Conservation (phyloP, 306 rosid species). For the Adenanthera pavonina region DNA sequence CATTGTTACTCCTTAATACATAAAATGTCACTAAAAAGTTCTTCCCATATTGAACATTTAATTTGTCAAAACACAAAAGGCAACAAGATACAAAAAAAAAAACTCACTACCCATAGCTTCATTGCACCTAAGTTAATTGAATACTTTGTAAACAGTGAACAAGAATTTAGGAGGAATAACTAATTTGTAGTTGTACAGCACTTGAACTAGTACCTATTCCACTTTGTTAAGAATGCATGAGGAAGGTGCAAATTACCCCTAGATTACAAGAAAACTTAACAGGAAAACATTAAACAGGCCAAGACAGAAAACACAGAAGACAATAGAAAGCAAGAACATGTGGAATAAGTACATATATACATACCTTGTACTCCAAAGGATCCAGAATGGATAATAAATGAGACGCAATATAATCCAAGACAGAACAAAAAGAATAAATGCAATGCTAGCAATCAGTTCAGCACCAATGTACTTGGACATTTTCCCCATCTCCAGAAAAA, state of each 20-base stretch:
- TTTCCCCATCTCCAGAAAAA: slow-evolving; percentile 95
- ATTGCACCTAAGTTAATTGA: neutral
- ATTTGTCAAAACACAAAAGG: neutral
- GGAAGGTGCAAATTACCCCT: slow-evolving; percentile 9
- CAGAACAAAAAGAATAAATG: slow-evolving; percentile 86
- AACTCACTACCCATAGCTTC: neutral
- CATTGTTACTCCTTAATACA: neutral
- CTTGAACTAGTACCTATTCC: slow-evolving; percentile 19
- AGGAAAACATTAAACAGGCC: slow-evolving; percentile 12
- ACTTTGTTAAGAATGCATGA: slow-evolving; percentile 28
- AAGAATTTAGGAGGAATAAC: slow-evolving; percentile 18
- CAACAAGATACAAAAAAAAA: neutral
- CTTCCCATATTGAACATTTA: neutral
- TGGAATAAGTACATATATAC: slow-evolving; percentile 39
- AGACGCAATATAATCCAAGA: slow-evolving; percentile 96
- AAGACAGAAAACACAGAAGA: slow-evolving; percentile 26
- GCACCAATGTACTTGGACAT: slow-evolving; percentile 96
- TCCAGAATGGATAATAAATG: slow-evolving; percentile 96
- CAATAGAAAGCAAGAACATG: slow-evolving; percentile 1
- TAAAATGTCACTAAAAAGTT: slow-evolving; percentile 19
- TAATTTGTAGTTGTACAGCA: neutral
- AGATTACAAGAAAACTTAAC: slow-evolving; percentile 19
- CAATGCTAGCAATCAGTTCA: slow-evolving; percentile 78
- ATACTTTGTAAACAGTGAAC: neutral
- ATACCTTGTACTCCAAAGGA: slow-evolving; percentile 98